Evolutionary conservation across 78 protist genomes (phyloP), one percentile per base, ranked within the genome.

Genomic region (Planoprotostelium fungivorum): DNA sequence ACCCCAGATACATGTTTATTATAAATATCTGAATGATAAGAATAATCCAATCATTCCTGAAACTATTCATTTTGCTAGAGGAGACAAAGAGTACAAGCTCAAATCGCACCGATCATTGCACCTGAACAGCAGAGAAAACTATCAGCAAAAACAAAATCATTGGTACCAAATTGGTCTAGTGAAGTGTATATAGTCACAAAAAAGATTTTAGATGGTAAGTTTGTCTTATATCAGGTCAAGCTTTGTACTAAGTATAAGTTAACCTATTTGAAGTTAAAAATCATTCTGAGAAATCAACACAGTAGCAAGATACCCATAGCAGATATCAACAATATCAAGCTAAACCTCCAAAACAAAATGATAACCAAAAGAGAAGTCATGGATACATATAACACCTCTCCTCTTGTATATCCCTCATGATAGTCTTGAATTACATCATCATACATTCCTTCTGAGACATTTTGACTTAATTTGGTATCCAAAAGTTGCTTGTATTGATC

Each of bases 11-110:
- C 73, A 51, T 51, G 73, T 51, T 51, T 51, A 51, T 51, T 51
- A 51, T 51, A 51, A 51, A 51, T 51, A 51, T 51, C 73, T 51
- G 73, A 51, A 51, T 51, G 73, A 51, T 51, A 51, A 51, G 73
- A 51, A 51, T 51, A 51, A 51, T 51, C 73, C 73, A 51, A 51
- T 51, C 73, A 51, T 51, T 51, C 73, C 73, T 51, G 73, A 16
- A 25, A 51, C 73, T 51, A 51, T 51, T 51, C 73, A 51, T 51
- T 51, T 51, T 51, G 73, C 73, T 51, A 51, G 73, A 51, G 73
- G 73, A 51, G 73, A 51, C 73, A 51, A 51, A 51, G 73, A 51
- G 73, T 51, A 51, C 73, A 51, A 51, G 73, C 73, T 51, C 73
- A 51, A 51, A 51, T 51, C 16, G 16, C 73, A 51, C 73, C 73